phyloP scores from a whole-genome alignment of 306 rosid species.

The Dryas octopetala region DNA sequence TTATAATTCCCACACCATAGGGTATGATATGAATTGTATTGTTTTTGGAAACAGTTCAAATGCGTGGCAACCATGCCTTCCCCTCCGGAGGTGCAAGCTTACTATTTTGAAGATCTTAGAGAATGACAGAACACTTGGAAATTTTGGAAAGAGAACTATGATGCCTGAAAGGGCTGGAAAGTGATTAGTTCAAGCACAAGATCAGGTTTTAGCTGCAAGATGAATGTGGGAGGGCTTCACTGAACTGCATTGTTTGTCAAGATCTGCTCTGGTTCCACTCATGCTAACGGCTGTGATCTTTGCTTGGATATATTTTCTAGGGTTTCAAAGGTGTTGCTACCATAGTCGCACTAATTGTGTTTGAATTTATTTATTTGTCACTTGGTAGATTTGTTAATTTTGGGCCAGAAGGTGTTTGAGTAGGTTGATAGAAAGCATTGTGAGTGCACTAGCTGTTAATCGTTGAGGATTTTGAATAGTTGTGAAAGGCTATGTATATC shows the following conservation, averaged over 20 bases:
- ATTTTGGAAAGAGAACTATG: too few relatives aligned
- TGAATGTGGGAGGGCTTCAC: not conserved
- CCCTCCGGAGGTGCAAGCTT: slow-evolving; percentile 72
- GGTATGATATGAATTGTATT: slow-evolving; percentile 15
- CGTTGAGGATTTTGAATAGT: not conserved
- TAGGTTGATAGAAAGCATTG: not conserved
- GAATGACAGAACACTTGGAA: not conserved
- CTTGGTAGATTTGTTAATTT: not conserved
- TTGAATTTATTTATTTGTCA: not conserved
- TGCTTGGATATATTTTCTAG: not conserved
- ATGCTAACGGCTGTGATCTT: not conserved
- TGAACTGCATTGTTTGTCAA: slow-evolving; percentile 3
- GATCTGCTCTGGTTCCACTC: not conserved
- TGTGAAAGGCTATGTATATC: not conserved
- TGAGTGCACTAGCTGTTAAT: not conserved
- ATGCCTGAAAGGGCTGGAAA: too few relatives aligned
- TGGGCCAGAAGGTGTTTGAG: too few relatives aligned
- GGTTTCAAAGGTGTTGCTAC: slow-evolving; percentile 9
- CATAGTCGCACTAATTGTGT: not conserved
- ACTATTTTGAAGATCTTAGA: slow-evolving; percentile 49
- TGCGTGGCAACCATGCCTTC: slow-evolving; percentile 73
- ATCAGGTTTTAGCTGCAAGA: slow-evolving; percentile 1
- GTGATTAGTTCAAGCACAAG: not conserved
- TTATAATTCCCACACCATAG: not conserved
- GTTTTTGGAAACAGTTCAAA: slow-evolving; percentile 63